Percentiles rank a stretch among this genome's conserved stretches.
Evolutionary conservation across 768 basidiomycete species (phyloP).

Genomic region (Lactifluus echinatus): DNA sequence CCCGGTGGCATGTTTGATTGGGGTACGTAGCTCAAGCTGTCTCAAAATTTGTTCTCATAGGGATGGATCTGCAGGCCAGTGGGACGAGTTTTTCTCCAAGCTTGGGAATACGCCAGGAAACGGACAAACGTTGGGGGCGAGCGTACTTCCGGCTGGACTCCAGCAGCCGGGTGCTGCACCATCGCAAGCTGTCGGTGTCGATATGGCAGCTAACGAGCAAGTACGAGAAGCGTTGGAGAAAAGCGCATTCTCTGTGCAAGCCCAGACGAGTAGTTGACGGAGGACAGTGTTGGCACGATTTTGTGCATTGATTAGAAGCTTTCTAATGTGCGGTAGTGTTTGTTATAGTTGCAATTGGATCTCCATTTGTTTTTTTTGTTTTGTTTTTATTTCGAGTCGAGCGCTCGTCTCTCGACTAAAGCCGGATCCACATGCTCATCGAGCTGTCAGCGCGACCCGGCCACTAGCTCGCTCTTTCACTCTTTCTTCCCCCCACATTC

Average conservation of each 20-base stretch:
- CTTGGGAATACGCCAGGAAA: slow-evolving; percentile 2
- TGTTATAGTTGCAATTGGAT: too few species aligned
- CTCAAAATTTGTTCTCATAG: background rate
- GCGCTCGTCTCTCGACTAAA: too few species aligned
- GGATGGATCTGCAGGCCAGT: slow-evolving; percentile 46
- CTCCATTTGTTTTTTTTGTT: background rate
- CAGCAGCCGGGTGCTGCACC: background rate
- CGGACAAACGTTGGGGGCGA: background rate
- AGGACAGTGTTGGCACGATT: background rate
- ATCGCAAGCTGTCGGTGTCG: background rate
- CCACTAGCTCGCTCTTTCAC: too few species aligned
- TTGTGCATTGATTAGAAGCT: background rate
- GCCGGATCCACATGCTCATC: too few species aligned
- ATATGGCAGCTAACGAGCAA: background rate
- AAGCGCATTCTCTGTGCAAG: background rate
- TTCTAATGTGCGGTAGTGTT: background rate
- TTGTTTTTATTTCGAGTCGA: too few species aligned
- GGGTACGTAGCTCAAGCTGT: slow-evolving; percentile 38
- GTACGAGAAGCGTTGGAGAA: background rate
- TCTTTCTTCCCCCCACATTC: background rate
- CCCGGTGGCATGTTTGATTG: slow-evolving; percentile 85
- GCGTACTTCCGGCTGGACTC: background rate
- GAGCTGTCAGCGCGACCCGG: too few species aligned
- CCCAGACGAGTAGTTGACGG: background rate
- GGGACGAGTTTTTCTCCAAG: slow-evolving; percentile 74